Percentiles rank a stretch among this genome's conserved stretches.
These are phyloP conservation scores for Sporothrix globosa DNA, from an alignment of 2,329 filamentous ascomycete species.

Conservation along the genomic window DNA sequence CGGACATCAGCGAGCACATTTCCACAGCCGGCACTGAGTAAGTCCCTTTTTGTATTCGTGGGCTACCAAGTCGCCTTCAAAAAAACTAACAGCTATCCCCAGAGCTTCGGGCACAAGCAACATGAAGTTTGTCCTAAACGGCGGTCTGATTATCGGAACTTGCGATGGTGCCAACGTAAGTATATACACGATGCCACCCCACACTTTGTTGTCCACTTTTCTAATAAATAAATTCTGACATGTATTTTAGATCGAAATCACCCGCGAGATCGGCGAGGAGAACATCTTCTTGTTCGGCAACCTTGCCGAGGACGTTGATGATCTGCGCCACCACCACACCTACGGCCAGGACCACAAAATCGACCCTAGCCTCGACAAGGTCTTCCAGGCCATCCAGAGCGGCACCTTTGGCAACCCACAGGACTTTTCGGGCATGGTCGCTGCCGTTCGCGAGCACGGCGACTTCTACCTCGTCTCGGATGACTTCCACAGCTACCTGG, in stretches of 20 bases:
- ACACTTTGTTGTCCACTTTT: neutral
- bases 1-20: constrained; percentile 97
- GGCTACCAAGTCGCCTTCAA: neutral
- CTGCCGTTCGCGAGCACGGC: constrained; percentile 85
- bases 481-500: constrained; percentile 92
- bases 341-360: constrained; percentile 77
- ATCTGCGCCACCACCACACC: constrained; percentile 85
- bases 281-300: constrained; percentile 99
- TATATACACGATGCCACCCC: neutral
- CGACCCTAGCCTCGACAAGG: constrained; percentile 74
- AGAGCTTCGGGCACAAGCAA: constrained; percentile 84
- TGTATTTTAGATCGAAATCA: constrained; percentile 79
- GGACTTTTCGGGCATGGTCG: constrained; percentile 80
- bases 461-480: constrained; percentile 98
- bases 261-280: constrained; percentile 90
- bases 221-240: too few species aligned
- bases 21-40: constrained; percentile 94
- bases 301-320: constrained; percentile 93
- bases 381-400: constrained; percentile 80
- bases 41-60: constrained; percentile 36
- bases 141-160: constrained; percentile 94
- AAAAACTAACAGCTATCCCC: constrained; percentile 35
- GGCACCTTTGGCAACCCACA: constrained; percentile 79
- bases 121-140: constrained; percentile 99
- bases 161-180: constrained; percentile 93